Evolutionary conservation across 2,329 filamentous ascomycete genomes (phyloP).

Genomic region (Colletotrichum sp.): DNA sequence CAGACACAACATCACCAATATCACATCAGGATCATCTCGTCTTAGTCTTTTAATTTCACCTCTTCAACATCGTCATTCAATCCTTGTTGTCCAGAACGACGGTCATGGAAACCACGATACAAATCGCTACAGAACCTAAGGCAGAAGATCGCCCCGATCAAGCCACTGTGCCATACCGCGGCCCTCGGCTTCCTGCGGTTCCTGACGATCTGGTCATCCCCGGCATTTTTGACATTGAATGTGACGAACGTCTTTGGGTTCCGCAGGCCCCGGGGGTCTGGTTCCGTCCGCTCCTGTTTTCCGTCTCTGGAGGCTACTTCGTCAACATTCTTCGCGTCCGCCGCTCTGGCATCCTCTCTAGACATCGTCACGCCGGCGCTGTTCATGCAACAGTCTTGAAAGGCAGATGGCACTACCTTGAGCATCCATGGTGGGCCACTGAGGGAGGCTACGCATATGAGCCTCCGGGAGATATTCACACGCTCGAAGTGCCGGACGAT

Average conservation of each 20-base stretch:
- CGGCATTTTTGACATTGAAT: slow-evolving; percentile 29
- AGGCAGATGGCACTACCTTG: slow-evolving; percentile 40
- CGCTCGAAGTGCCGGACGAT: slow-evolving; percentile 36
- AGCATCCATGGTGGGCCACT: slow-evolving; percentile 39
- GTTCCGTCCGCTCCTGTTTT: slow-evolving; percentile 35
- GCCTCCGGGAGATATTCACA: slow-evolving; percentile 39
- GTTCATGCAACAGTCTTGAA: slow-evolving; percentile 35
- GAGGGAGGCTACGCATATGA: slow-evolving; percentile 39
- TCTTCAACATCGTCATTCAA: not conserved
- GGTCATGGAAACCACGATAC: not conserved
- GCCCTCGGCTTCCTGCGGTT: slow-evolving; percentile 20
- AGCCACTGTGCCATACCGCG: not conserved
- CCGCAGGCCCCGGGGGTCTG: slow-evolving; percentile 33
- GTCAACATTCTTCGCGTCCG: not conserved
- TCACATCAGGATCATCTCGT: not conserved
- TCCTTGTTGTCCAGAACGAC: not conserved
- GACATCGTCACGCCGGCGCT: slow-evolving; percentile 35
- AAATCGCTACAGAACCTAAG: not conserved
- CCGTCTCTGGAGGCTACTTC: slow-evolving; percentile 26
- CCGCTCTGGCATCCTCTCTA: slow-evolving; percentile 29
- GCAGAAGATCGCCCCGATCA: not conserved
- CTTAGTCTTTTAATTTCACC: fast-evolving
- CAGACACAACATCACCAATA: not conserved
- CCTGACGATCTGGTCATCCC: slow-evolving; percentile 29
- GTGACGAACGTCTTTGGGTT: slow-evolving; percentile 35